Evolutionary conservation across 352 stramenopile species (phyloP).

Genomic region (Globisporangium okanoganense): DNA sequence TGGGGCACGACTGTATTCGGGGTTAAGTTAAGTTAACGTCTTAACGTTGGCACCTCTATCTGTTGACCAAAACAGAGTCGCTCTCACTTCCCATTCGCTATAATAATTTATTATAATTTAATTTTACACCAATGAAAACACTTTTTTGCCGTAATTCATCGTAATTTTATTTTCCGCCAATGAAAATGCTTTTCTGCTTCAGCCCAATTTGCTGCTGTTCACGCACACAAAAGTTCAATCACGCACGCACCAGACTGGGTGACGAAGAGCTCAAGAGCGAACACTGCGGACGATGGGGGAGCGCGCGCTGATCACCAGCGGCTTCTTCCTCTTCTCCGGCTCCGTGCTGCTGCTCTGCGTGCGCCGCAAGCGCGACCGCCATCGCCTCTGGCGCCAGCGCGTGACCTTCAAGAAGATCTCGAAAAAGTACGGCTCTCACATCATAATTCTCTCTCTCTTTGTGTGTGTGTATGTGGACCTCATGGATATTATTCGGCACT

Average conservation of each 20-base stretch:
- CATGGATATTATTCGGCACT: background rate
- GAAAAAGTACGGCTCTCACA: constrained; percentile 44
- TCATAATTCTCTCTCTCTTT: background rate
- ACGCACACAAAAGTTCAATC: background rate
- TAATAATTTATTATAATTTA: no score
- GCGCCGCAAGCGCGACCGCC: constrained; percentile 59
- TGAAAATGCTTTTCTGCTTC: no score
- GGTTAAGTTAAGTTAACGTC: no score
- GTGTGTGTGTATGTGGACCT: background rate
- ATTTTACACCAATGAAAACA: no score
- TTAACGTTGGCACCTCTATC: no score
- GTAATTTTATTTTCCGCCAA: no score
- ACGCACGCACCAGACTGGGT: background rate
- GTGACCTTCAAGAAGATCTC: constrained; percentile 86
- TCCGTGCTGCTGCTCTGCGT: constrained; percentile 61
- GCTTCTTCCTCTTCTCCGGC: constrained; percentile 75
- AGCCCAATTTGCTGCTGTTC: no score
- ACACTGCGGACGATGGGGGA: constrained; percentile 14
- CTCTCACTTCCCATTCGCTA: no score
- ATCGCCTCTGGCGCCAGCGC: constrained; percentile 65
- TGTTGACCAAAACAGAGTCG: no score
- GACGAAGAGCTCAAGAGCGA: background rate
- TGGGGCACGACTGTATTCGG: no score
- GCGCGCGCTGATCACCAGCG: constrained; percentile 40
- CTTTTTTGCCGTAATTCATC: no score